Conservation (phyloP, 2,329 filamentous ascomycete species). For the Penicillium brasilianum region DNA sequence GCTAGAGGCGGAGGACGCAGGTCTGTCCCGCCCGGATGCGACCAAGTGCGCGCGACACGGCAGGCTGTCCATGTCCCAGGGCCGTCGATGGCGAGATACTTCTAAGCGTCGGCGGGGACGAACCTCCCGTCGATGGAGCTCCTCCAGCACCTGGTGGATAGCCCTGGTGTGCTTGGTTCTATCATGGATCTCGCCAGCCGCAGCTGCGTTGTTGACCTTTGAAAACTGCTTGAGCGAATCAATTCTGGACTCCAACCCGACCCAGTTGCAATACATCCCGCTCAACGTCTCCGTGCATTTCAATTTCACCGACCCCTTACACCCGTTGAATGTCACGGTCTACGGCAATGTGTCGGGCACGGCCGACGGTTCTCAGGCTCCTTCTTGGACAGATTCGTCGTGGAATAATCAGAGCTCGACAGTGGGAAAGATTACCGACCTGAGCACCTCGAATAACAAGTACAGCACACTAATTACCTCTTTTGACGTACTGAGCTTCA, state of each 20-base stretch:
- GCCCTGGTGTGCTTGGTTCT: slow-evolving; percentile 30
- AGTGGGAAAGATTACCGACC: slow-evolving; percentile 76
- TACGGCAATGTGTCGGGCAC: slow-evolving; percentile 92
- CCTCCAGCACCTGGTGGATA: slow-evolving; percentile 20
- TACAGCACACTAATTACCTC: slow-evolving; percentile 75
- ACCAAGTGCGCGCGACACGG: slow-evolving; percentile 13
- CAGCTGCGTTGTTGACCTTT: slow-evolving; percentile 74
- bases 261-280: slow-evolving; percentile 79
- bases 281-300: slow-evolving; percentile 75
- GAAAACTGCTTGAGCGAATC: slow-evolving; percentile 76
- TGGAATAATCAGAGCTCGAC: slow-evolving; percentile 67
- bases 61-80: slow-evolving; percentile 19
- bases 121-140: slow-evolving; percentile 9
- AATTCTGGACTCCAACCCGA: slow-evolving; percentile 63
- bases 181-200: slow-evolving; percentile 46
- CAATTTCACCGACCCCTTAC: slow-evolving; percentile 62
- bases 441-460: slow-evolving; percentile 62
- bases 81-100: slow-evolving; percentile 30
- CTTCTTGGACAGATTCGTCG: slow-evolving; percentile 60
- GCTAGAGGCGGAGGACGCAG: slow-evolving; percentile 11
- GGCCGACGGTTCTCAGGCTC: slow-evolving; percentile 60
- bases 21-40: slow-evolving; percentile 1
- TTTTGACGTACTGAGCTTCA: slow-evolving; percentile 77
- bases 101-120: slow-evolving; percentile 29
- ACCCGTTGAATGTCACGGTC: slow-evolving; percentile 75